Percentiles rank a stretch among this genome's conserved stretches.
These are phyloP conservation scores for Dioszegia aurantiaca DNA, from an alignment of 768 basidiomycete species.

Conservation along the genomic window DNA sequence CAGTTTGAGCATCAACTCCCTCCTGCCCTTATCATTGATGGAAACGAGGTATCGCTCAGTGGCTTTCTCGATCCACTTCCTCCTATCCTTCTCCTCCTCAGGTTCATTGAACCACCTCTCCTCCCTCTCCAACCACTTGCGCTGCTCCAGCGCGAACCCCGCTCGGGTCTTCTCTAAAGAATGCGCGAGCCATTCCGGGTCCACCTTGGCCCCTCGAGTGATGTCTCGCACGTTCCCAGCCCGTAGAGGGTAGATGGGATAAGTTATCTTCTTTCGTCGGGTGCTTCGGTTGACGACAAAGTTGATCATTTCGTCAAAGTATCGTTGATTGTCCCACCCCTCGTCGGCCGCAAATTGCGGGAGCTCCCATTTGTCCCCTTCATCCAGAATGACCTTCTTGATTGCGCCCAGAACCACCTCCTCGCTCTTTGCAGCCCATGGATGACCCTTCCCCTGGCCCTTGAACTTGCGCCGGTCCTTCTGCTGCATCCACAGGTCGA, in stretches of 20 bases:
- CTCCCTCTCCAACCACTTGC: background rate
- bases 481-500: conserved; percentile 17
- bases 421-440: conserved; percentile 7
- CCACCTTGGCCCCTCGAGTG: background rate
- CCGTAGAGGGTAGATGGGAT: background rate
- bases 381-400: conserved; percentile 6
- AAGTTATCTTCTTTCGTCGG: background rate
- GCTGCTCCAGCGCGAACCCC: background rate
- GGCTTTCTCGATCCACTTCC: background rate
- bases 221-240: background rate
- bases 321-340: conserved; percentile 1
- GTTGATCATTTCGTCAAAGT: conserved; percentile 21
- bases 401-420: conserved; percentile 11
- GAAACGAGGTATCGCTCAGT: conserved; percentile 11
- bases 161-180: background rate
- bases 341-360: conserved; percentile 8
- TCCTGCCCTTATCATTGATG: conserved; percentile 9
- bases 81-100: background rate
- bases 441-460: conserved; percentile 9
- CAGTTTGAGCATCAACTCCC: conserved; percentile 9
- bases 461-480: conserved; percentile 17
- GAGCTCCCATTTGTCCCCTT: conserved; percentile 4
- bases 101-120: conserved; percentile 14
- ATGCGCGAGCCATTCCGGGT: conserved; percentile 1
- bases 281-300: background rate